These are phyloP conservation scores for Talaromyces marneffei DNA, from an alignment of 2,329 filamentous ascomycete species.

Conservation along the genomic window DNA sequence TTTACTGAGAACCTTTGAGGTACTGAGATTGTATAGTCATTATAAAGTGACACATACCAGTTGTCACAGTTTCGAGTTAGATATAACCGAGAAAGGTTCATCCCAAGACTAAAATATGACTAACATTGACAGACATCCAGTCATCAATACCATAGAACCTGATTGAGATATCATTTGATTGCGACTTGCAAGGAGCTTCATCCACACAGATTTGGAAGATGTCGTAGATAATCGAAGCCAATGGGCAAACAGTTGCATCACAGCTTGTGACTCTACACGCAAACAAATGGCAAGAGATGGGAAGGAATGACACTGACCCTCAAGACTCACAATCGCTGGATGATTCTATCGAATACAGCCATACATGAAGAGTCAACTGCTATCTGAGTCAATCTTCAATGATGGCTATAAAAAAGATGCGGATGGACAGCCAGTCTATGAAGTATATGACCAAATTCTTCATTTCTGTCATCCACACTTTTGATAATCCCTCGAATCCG, in stretches of 20 bases:
- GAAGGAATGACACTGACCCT: not conserved
- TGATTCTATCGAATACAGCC: not conserved
- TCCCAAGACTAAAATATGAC: too few species aligned
- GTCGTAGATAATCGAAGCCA: not conserved
- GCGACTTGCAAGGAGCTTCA: not conserved
- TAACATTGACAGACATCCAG: too few species aligned
- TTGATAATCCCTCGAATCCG: not conserved
- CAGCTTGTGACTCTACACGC: not conserved
- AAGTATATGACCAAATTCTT: not conserved
- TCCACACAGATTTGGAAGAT: not conserved
- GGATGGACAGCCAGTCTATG: not conserved
- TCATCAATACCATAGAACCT: too few species aligned
- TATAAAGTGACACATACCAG: too few species aligned
- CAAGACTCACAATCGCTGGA: not conserved
- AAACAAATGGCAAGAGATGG: not conserved
- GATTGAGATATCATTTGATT: not conserved
- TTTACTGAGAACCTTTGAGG: too few species aligned
- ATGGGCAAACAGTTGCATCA: not conserved
- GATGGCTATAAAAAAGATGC: not conserved
- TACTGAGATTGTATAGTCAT: too few species aligned
- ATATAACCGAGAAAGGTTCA: too few species aligned
- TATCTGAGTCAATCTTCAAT: not conserved
- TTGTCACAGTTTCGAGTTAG: too few species aligned
- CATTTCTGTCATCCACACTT: not conserved
- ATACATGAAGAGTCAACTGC: not conserved